These are phyloP conservation scores for Rhodotorula sp. DNA, from an alignment of 1,284 basidiomycete genomes.

Conservation along the genomic window DNA sequence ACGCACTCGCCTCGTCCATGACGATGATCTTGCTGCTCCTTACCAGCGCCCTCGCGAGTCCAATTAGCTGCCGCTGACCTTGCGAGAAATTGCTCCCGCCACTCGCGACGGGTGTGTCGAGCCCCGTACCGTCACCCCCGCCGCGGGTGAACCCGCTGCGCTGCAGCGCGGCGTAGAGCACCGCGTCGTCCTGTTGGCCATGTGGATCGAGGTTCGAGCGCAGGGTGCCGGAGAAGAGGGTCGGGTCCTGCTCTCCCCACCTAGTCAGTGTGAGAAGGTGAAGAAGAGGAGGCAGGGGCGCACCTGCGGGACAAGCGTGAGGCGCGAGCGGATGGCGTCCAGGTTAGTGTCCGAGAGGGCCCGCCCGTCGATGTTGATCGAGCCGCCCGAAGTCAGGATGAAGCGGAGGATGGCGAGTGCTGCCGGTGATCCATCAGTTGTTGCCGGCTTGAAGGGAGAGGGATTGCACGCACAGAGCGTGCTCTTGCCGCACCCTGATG, in stretches of 20 bases:
- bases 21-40: slow-evolving; percentile 33
- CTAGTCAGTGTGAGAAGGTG: slow-evolving; percentile 24
- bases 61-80: slow-evolving; percentile 50
- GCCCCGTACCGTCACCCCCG: slow-evolving; percentile 1
- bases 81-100: slow-evolving; percentile 35
- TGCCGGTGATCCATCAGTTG: slow-evolving; percentile 46
- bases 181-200: slow-evolving; percentile 49
- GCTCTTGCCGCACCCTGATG: slow-evolving; percentile 75
- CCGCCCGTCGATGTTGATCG: slow-evolving; percentile 69
- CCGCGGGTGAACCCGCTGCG: slow-evolving; percentile 35
- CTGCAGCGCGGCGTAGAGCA: slow-evolving; percentile 50
- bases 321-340: slow-evolving; percentile 67
- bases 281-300: background rate
- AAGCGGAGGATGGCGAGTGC: slow-evolving; percentile 75
- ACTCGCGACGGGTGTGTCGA: slow-evolving; percentile 30
- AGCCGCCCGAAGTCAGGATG: slow-evolving; percentile 54
- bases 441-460: background rate
- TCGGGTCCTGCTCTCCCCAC: slow-evolving; percentile 48
- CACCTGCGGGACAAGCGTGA: slow-evolving; percentile 71
- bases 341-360: slow-evolving; percentile 84
- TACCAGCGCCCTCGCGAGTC: slow-evolving; percentile 51
- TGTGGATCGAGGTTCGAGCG: slow-evolving; percentile 53
- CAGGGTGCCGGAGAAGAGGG: slow-evolving; percentile 52
- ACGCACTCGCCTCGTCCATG: slow-evolving; percentile 39
- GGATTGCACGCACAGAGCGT: slow-evolving; percentile 16